Conservation (phyloP, 441 rosid species). For the Arabidopsis hybrid region DNA sequence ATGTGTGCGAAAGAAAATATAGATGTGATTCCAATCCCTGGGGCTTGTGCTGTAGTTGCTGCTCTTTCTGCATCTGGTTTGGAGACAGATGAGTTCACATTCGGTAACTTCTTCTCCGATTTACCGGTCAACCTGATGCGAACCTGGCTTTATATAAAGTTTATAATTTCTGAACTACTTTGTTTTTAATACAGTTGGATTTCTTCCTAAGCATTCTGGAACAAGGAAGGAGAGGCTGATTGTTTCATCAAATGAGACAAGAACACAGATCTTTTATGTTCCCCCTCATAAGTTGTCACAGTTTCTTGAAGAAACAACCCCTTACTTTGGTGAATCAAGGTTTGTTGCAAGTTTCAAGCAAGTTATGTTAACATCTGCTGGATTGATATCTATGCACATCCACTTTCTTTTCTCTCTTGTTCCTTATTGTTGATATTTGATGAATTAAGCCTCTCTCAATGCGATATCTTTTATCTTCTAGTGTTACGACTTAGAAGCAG, state of each 20-base stretch:
- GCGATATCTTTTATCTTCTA: background rate
- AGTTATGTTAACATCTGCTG: slow-evolving; percentile 1
- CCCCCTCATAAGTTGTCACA: slow-evolving; percentile 88
- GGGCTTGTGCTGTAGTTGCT: slow-evolving; percentile 84
- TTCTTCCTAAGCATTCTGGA: slow-evolving; percentile 83
- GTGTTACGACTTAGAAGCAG: background rate
- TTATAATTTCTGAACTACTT: slow-evolving; percentile 1
- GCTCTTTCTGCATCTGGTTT: slow-evolving; percentile 95
- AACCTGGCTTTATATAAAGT: background rate
- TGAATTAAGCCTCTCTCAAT: background rate
- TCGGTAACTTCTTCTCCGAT: slow-evolving; percentile 55
- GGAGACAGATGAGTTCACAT: slow-evolving; percentile 82
- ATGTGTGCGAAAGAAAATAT: slow-evolving; percentile 72
- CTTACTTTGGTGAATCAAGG: slow-evolving; percentile 70
- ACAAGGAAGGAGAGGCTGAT: slow-evolving; percentile 73
- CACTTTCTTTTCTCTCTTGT: background rate
- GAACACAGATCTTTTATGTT: slow-evolving; percentile 90
- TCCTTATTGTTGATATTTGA: background rate
- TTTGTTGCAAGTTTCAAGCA: slow-evolving; percentile 22
- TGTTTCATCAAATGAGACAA: slow-evolving; percentile 73
- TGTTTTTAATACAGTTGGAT: slow-evolving; percentile 69
- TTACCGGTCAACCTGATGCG: slow-evolving; percentile 10
- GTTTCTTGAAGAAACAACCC: slow-evolving; percentile 79
- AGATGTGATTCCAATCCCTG: slow-evolving; percentile 90
- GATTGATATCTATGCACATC: background rate